Percentiles rank a stretch among this genome's conserved stretches.
These are phyloP conservation scores for Termitomyces sp. DNA, from an alignment of 768 basidiomycete species.

Conservation along the genomic window DNA sequence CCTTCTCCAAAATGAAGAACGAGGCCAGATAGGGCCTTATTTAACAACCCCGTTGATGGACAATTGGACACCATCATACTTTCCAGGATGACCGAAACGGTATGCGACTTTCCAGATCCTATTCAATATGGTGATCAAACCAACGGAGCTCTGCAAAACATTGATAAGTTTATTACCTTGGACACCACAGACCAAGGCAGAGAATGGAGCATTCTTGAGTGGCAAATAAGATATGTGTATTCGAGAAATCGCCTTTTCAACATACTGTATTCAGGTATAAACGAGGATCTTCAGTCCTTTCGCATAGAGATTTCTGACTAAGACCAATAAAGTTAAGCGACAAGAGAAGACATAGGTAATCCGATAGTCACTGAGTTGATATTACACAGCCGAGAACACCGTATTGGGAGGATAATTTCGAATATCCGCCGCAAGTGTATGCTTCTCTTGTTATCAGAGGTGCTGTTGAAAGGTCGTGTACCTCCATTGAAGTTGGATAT, in stretches of 20 bases:
- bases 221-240: neutral
- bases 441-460: slow-evolving; percentile 52
- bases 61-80: slow-evolving; percentile 59
- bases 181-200: slow-evolving; percentile 70
- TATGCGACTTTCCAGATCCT: slow-evolving; percentile 74
- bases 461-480: slow-evolving; percentile 38
- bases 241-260: neutral
- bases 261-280: slow-evolving; percentile 65
- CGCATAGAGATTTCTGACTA: slow-evolving; percentile 26
- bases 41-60: slow-evolving; percentile 40
- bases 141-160: neutral
- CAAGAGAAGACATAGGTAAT: neutral
- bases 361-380: slow-evolving; percentile 34
- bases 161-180: slow-evolving; percentile 48
- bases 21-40: slow-evolving; percentile 53
- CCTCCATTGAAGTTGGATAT: neutral
- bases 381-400: slow-evolving; percentile 53
- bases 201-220: slow-evolving; percentile 66
- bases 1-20: slow-evolving; percentile 71
- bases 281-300: slow-evolving; percentile 34
- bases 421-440: slow-evolving; percentile 26
- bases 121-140: neutral
- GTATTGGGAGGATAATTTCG: slow-evolving; percentile 42
- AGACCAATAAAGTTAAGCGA: neutral
- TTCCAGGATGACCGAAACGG: slow-evolving; percentile 62